Evolutionary conservation across 73 alveolate genomes (phyloP), one percentile per base, ranked within the genome.

Genomic region (Stentor roeselii): DNA sequence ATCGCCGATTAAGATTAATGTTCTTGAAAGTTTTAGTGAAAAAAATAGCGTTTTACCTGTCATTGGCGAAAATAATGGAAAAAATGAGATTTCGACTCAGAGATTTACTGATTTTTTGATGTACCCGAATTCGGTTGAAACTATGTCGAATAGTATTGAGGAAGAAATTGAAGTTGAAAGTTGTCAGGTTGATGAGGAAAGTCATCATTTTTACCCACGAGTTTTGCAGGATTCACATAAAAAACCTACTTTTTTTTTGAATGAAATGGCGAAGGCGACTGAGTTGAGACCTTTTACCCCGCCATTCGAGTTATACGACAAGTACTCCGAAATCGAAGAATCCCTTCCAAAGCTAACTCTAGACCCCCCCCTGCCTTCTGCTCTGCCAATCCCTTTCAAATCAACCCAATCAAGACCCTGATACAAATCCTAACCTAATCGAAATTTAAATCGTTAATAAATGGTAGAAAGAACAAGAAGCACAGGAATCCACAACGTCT

Each of bases 141-240:
- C 21, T 21, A 50, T 50, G 67, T 50, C 67, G 21, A 50, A 50
- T 21, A 21, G 41, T 0, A 67, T 67, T 34, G 50, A 30, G 34
- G 80, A 67, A 67, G 80, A 67, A 2, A 67, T 67, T 67, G 80
- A 67, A 21, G 41, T 11, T n/a, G 80, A 67, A 32, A 67, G 80
- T 21, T 30, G 14, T 67, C n/a, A 30, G 1, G 42, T 21, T 30
- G 37, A 67, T 67, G 80, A 67, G 41, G 30, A 6, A 11, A 21
- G 21, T 50, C 80, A 67, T 34, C 21, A 67, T 40, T 67, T 30
- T 2, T 67, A 30, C 42, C 67, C 67, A 11, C 67, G 21, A 11
- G 21, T 6, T 50, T 27, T 27, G 27, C 21, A 32, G 34, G 80
- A 67, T 21, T 27, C 37, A 34, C 27, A 14, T n/a, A 36, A 36